Percentiles rank a stretch among this genome's conserved stretches.
Evolutionary conservation across 495 filamentous ascomycete species (phyloP).

Genomic region (Annulohypoxylon maeteangense): DNA sequence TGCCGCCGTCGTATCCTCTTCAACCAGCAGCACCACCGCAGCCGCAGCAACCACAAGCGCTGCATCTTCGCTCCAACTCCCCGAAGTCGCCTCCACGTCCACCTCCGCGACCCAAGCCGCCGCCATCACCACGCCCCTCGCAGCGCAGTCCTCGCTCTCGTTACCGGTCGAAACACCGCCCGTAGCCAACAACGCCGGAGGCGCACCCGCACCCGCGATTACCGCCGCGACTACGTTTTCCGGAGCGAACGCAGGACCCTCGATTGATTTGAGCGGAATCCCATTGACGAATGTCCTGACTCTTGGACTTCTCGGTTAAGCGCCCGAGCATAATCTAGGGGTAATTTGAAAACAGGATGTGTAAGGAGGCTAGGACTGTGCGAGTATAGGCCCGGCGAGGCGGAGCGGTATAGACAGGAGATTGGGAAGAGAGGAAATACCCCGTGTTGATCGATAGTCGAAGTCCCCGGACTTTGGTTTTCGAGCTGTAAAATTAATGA

Average conservation of each 20-base stretch:
- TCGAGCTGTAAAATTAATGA: conserved; percentile 17
- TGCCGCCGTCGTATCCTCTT: conserved; percentile 22
- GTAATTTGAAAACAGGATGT: background rate
- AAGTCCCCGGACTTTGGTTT: background rate
- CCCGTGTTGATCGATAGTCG: background rate
- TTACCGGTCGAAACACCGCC: conserved; percentile 33
- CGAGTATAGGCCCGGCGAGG: background rate
- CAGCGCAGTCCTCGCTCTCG: conserved; percentile 26
- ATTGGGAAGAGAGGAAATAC: conserved; percentile 7
- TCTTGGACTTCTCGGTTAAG: conserved; percentile 35
- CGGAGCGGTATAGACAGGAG: background rate
- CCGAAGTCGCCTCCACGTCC: conserved; percentile 14
- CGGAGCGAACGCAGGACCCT: conserved; percentile 34
- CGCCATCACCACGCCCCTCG: conserved; percentile 10
- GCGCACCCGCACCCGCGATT: conserved; percentile 28
- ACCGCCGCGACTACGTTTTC: conserved; percentile 34
- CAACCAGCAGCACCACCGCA: background rate
- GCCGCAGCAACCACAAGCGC: background rate
- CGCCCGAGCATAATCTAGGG: background rate
- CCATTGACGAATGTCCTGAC: conserved; percentile 45
- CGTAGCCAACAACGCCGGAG: conserved; percentile 30
- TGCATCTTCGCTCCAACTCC: conserved; percentile 9
- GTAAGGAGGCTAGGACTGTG: background rate
- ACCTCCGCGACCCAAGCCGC: conserved; percentile 6
- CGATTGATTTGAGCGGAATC: conserved; percentile 49